Percentiles rank a stretch among this genome's conserved stretches.
phyloP scores from a whole-genome alignment of 805 yeast species.

The Ogataea pilisensis region DNA sequence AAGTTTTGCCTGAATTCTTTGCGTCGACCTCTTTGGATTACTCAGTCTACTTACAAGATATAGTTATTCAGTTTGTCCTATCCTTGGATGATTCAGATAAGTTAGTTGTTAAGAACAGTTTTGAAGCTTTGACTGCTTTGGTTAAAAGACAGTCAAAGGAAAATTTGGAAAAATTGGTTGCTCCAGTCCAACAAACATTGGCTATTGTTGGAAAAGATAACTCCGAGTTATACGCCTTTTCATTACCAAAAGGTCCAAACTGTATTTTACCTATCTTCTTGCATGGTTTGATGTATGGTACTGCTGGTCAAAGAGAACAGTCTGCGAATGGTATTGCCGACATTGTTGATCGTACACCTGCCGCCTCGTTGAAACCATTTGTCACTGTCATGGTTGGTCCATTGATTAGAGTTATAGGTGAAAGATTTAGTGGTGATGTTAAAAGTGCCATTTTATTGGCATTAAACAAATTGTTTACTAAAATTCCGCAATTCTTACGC shows the following conservation, averaged over 20 bases:
- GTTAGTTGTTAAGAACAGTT: conserved; percentile 60
- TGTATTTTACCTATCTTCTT: conserved; percentile 86
- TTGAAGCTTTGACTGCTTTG: conserved; percentile 60
- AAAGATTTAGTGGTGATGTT: conserved; percentile 84
- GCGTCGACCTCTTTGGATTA: conserved; percentile 61
- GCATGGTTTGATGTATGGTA: conserved; percentile 95
- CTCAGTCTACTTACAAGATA: conserved; percentile 66
- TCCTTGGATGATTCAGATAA: conserved; percentile 68
- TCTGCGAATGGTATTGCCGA: conserved; percentile 90
- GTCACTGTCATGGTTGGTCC: conserved; percentile 97
- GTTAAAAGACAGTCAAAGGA: conserved; percentile 73
- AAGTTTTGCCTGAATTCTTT: conserved; percentile 71
- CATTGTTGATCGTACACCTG: conserved; percentile 79
- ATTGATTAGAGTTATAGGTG: conserved; percentile 95
- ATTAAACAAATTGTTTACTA: conserved; percentile 67
- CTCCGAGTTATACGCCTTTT: conserved; percentile 69
- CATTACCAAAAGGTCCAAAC: conserved; percentile 77
- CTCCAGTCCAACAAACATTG: conserved; percentile 76
- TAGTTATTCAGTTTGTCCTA: conserved; percentile 65
- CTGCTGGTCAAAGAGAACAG: conserved; percentile 72
- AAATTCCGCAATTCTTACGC: conserved; percentile 85
- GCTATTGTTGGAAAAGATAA: conserved; percentile 57
- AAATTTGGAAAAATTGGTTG: conserved; percentile 68
- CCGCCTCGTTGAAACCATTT: conserved; percentile 75
- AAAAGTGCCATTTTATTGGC: conserved; percentile 92